These are phyloP conservation scores for Taiozyma sp. DNA, from an alignment of 1,139 yeast species.

Conservation along the genomic window DNA sequence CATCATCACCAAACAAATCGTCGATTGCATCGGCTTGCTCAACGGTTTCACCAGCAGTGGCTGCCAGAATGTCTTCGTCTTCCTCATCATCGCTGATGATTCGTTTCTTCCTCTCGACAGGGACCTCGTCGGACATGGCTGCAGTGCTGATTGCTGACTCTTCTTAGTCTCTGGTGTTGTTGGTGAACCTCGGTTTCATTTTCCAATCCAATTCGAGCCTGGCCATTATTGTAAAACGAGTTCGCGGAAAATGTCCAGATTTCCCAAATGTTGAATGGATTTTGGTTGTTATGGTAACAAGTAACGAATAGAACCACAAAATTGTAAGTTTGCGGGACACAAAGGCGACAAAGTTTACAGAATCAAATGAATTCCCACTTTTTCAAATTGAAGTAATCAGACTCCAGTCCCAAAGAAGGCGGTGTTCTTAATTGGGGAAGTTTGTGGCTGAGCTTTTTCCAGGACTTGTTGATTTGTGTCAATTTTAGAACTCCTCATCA, in stretches of 20 bases:
- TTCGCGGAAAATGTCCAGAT: not conserved
- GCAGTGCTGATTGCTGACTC: not conserved
- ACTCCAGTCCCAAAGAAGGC: no score
- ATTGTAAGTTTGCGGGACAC: constrained; percentile 3
- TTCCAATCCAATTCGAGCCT: not conserved
- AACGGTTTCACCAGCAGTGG: not conserved
- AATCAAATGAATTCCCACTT: no score
- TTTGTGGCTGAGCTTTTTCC: not conserved
- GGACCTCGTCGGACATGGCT: constrained; percentile 1
- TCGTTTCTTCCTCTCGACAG: constrained; percentile 17
- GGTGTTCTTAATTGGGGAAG: no score
- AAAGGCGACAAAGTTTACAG: not conserved
- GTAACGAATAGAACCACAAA: constrained; percentile 16
- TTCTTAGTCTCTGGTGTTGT: not conserved
- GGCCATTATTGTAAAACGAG: not conserved
- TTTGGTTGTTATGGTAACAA: not conserved
- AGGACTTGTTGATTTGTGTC: constrained; percentile 13
- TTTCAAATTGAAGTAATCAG: not conserved
- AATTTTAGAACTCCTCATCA: constrained; percentile 5
- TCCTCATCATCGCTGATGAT: constrained; percentile 15
- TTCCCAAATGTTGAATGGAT: not conserved
- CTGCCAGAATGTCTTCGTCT: not conserved
- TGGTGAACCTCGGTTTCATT: not conserved
- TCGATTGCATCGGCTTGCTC: constrained; percentile 1
- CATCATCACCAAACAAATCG: constrained; percentile 8